Conservation (phyloP, 1,139 yeast genomes). For the Geotrichum histeridarum region DNA sequence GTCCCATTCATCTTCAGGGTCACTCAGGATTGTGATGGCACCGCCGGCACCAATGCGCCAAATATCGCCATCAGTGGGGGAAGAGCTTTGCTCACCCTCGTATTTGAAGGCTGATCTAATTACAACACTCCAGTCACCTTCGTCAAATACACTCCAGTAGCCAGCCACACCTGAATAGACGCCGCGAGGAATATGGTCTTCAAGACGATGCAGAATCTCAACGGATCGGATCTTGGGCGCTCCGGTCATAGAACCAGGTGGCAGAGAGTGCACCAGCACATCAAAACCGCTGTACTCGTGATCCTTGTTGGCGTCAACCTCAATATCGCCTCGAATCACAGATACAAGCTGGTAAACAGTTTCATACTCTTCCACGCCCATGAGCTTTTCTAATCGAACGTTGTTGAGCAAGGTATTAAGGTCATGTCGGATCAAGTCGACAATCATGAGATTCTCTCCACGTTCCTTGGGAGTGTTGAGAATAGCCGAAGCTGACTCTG, state of each 20-base stretch:
- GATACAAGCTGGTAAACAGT: conserved; percentile 90
- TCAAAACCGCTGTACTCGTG: conserved; percentile 62
- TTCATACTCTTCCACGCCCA: conserved; percentile 88
- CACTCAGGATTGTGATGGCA: conserved; percentile 87
- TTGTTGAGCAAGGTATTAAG: conserved; percentile 61
- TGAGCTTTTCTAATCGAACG: conserved; percentile 70
- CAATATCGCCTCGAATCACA: conserved; percentile 66
- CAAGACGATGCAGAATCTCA: conserved; percentile 61
- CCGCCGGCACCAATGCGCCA: conserved; percentile 99
- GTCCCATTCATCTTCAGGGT: conserved; percentile 79
- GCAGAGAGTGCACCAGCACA: conserved; percentile 68
- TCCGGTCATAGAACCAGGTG: conserved; percentile 99
- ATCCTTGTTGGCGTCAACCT: conserved; percentile 23
- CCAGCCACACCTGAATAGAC: conserved; percentile 94
- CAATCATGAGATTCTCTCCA: conserved; percentile 96
- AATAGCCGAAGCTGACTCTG: conserved; percentile 56
- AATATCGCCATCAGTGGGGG: conserved; percentile 27
- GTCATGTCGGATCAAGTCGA: conserved; percentile 91
- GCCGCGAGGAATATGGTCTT: conserved; percentile 58
- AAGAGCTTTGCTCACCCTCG: conserved; percentile 32
- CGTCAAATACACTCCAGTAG: conserved; percentile 85
- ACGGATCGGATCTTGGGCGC: conserved; percentile 96
- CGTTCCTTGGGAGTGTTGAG: conserved; percentile 85
- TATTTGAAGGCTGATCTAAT: conserved; percentile 80
- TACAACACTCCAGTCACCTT: conserved; percentile 93